Evolutionary conservation across 306 rosid species (phyloP), one percentile per base, ranked within the genome.

Genomic region (Sphenostylis stenocarpa): DNA sequence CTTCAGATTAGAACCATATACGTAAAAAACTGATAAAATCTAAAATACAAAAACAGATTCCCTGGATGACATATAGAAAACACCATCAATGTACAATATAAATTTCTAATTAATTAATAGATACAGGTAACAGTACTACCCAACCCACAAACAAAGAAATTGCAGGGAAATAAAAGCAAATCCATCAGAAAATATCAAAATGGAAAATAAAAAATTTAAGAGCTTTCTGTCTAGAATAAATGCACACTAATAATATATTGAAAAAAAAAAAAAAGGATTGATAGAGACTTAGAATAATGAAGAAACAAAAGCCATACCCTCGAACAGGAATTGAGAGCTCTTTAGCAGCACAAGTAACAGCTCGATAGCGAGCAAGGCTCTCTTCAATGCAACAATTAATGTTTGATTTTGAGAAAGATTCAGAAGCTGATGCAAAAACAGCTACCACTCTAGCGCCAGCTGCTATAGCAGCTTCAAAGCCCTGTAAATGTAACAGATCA

Each of bases 361-460:
- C 92, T 39, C 73, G 88, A 48, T 91, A 93, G 28, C 93, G 93
- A 33, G 36, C 77, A 51, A 93, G 91, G 73, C 98, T 89, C 75
- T 91, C 96, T 87, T 91, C 96, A 79, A 93, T 83, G 66, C 90
- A 91, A 77, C 98, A 93, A 80, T 91, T 93, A 76, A 91, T 93
- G 85, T 93, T 93, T 29, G 97, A 82, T 83, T 88, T 89, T 15
- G 98, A 91, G 86, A 93, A 93, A 10, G 92, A 87, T 82, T 93
- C 98, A 23, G 98, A 93, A 65, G 98, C 97, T 56, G 98, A 85
- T 36, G 98, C 97, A 80, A 93, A 93, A 70, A 93, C 77, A 67
- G 97, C 98, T 49, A 93, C 83, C 68, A 89, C 97, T 84, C 87
- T 91, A 24, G 98, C 93, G 62, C 98, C 98, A 55, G 97, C 93